These are phyloP conservation scores for Helicocarpus griseus DNA, from an alignment of 2,329 filamentous ascomycete species.

Conservation along the genomic window DNA sequence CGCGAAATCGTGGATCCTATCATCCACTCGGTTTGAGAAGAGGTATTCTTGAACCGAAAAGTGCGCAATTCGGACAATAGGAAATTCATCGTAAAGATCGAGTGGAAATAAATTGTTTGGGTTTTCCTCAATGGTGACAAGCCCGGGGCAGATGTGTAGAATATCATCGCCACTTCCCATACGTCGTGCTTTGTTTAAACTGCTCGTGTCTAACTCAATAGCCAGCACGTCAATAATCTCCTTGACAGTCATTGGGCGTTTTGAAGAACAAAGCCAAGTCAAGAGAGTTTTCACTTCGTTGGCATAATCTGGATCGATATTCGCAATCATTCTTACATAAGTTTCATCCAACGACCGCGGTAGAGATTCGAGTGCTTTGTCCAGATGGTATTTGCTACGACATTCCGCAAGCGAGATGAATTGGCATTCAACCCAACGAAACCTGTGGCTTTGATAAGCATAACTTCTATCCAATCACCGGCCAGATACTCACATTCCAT, in stretches of 20 bases:
- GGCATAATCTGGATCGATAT: conserved; percentile 11
- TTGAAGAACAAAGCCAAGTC: conserved; percentile 18
- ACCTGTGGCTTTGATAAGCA: conserved; percentile 14
- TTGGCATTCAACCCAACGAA: conserved; percentile 23
- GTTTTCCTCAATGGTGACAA: conserved; percentile 13
- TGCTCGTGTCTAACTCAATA: conserved; percentile 17
- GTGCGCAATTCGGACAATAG: conserved; percentile 21
- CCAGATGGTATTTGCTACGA: conserved; percentile 12
- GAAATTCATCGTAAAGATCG: too few species aligned
- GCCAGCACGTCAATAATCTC: conserved; percentile 19
- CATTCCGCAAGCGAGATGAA: conserved; percentile 14
- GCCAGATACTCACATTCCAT: conserved; percentile 4
- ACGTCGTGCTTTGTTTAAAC: too few species aligned
- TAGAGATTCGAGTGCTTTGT: conserved; percentile 16
- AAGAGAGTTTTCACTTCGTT: conserved; percentile 19
- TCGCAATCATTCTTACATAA: conserved; percentile 21
- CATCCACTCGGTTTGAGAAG: too few species aligned
- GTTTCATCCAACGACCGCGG: conserved; percentile 21
- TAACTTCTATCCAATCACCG: neutral
- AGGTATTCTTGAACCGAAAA: conserved; percentile 27
- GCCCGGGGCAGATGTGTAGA: too few species aligned
- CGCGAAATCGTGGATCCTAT: conserved; percentile 11
- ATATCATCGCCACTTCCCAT: conserved; percentile 16
- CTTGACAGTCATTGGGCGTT: conserved; percentile 14
- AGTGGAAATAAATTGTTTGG: too few species aligned